These are phyloP conservation scores for Leishmania amazonensis DNA, from an alignment of 208 protist genomes.

Conservation along the genomic window DNA sequence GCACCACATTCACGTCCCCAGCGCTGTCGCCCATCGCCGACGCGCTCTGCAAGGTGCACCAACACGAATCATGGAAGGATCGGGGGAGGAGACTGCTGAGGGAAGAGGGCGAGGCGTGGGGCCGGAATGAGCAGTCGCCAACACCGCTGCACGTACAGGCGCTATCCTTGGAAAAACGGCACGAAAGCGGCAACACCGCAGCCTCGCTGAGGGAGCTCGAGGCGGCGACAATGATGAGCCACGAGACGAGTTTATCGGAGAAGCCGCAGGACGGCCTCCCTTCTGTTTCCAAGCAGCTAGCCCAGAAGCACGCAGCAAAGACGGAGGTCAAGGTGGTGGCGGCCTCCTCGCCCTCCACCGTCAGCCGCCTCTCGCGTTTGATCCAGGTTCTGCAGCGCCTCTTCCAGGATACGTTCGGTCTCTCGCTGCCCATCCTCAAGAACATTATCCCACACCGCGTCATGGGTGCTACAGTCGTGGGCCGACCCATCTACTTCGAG, in stretches of 20 bases:
- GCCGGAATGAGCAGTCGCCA: neutral
- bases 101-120: constrained; percentile 10
- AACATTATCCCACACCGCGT: constrained; percentile 50
- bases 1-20: neutral
- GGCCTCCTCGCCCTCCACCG: neutral
- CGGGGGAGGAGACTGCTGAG: constrained; percentile 12
- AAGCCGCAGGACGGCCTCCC: too few species aligned
- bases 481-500: constrained; percentile 48
- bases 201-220: neutral
- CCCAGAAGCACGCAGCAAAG: neutral
- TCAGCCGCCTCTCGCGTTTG: constrained; percentile 6
- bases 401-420: constrained; percentile 52
- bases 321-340: neutral
- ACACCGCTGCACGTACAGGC: constrained; percentile 1
- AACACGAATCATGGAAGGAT: neutral
- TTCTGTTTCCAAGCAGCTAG: neutral
- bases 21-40: neutral
- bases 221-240: neutral
- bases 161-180: neutral
- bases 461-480: constrained; percentile 48
- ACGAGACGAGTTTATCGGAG: neutral
- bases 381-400: constrained; percentile 32
- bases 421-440: constrained; percentile 57
- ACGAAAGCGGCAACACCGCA: neutral
- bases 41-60: neutral